These are phyloP conservation scores for Clitopilus hobsonii DNA, from an alignment of 768 basidiomycete genomes.

Conservation along the genomic window DNA sequence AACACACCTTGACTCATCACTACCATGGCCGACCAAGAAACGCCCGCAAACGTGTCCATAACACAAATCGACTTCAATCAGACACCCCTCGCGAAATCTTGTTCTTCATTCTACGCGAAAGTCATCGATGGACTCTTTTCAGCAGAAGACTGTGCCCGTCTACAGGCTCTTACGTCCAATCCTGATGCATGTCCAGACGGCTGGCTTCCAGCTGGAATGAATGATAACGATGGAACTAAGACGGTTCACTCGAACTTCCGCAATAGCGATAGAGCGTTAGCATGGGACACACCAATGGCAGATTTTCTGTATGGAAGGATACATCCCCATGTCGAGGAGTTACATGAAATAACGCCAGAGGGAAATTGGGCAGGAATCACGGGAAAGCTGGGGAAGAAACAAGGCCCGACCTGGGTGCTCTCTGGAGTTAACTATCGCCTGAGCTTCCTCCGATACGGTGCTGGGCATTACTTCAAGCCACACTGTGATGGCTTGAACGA, in stretches of 20 bases:
- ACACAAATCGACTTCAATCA: slow-evolving; percentile 30
- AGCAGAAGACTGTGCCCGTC: slow-evolving; percentile 32
- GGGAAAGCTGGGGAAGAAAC: slow-evolving; percentile 16
- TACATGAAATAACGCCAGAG: slow-evolving; percentile 25
- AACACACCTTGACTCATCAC: neutral
- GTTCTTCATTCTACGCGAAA: slow-evolving; percentile 33
- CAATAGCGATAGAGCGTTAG: slow-evolving; percentile 34
- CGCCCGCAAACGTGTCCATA: neutral
- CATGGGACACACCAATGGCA: slow-evolving; percentile 28
- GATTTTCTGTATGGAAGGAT: slow-evolving; percentile 29
- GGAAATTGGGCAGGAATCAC: slow-evolving; percentile 28
- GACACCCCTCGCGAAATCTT: slow-evolving; percentile 27
- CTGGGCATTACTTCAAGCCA: slow-evolving; percentile 35
- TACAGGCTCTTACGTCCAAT: slow-evolving; percentile 31
- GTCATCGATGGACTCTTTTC: slow-evolving; percentile 39
- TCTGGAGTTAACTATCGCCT: slow-evolving; percentile 32
- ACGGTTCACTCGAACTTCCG: slow-evolving; percentile 32
- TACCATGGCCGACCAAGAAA: neutral
- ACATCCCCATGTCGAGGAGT: slow-evolving; percentile 32
- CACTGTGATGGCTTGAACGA: slow-evolving; percentile 34
- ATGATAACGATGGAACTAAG: slow-evolving; percentile 21
- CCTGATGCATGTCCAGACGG: slow-evolving; percentile 13
- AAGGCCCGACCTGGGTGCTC: slow-evolving; percentile 27
- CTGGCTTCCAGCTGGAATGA: slow-evolving; percentile 34
- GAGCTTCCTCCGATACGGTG: slow-evolving; percentile 38